Percentiles rank a stretch among this genome's conserved stretches.
These are phyloP conservation scores for Globisporangium radiosum DNA, from an alignment of 352 stramenopile genomes.

Conservation along the genomic window DNA sequence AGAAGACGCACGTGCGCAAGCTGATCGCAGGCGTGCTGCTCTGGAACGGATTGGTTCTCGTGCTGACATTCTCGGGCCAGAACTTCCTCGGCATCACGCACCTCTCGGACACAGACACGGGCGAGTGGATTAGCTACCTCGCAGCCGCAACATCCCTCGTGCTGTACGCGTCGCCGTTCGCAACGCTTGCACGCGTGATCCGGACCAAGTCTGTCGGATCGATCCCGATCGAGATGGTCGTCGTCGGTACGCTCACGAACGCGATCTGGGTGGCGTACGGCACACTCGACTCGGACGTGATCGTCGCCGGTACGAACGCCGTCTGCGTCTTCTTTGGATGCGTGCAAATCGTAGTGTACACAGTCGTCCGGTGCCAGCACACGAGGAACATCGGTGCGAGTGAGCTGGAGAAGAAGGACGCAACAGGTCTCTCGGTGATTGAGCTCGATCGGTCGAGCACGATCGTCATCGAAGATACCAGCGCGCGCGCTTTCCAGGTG, in stretches of 20 bases:
- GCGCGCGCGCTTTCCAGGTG: not conserved
- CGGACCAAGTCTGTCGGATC: constrained; percentile 20
- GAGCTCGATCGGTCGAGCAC: not conserved
- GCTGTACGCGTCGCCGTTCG: constrained; percentile 31
- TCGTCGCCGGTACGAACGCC: constrained; percentile 14
- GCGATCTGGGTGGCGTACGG: constrained; percentile 30
- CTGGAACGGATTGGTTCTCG: constrained; percentile 2
- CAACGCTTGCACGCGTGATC: constrained; percentile 22
- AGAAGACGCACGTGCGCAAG: constrained; percentile 14
- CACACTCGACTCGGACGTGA: constrained; percentile 16
- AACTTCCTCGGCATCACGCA: constrained; percentile 19
- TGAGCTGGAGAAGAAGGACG: constrained; percentile 1
- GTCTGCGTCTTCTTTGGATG: constrained; percentile 8
- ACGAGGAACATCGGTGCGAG: not conserved
- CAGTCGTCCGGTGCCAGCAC: not conserved
- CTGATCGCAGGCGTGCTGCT: not conserved
- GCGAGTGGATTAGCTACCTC: constrained; percentile 19
- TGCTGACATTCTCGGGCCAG: constrained; percentile 7
- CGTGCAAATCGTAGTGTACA: constrained; percentile 7
- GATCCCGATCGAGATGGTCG: constrained; percentile 27
- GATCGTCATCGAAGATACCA: not conserved
- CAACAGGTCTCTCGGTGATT: not conserved
- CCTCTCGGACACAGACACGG: constrained; percentile 24
- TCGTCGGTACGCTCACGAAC: constrained; percentile 26
- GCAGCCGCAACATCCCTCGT: constrained; percentile 22